phyloP scores from a whole-genome alignment of 495 filamentous ascomycete species.

The Friedmanniomyces simplex region DNA sequence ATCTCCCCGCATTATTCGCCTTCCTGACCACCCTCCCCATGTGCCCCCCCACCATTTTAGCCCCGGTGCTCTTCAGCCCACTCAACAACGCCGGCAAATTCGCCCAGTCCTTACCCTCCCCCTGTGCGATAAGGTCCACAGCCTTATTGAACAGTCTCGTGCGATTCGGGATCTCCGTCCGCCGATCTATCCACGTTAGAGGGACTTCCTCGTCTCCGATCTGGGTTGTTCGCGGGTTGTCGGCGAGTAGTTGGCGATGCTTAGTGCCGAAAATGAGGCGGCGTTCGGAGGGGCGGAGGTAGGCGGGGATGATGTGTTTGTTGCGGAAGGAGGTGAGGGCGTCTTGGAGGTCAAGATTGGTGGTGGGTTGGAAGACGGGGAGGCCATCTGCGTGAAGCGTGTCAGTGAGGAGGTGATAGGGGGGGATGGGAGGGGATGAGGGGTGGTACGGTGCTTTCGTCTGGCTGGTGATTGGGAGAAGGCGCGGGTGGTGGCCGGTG shows the following conservation, averaged over 20 bases:
- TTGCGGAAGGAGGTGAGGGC: constrained; percentile 25
- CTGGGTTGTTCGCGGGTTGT: constrained; percentile 28
- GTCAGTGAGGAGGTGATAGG: not conserved
- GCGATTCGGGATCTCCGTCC: constrained; percentile 25
- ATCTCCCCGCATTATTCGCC: constrained; percentile 18
- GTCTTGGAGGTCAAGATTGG: constrained; percentile 24
- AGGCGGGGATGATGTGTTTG: constrained; percentile 30
- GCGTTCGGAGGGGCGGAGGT: constrained; percentile 26
- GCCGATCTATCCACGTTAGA: constrained; percentile 28
- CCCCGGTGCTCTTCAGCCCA: constrained; percentile 20
- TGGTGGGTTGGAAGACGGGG: constrained; percentile 24
- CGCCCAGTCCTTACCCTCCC: constrained; percentile 25
- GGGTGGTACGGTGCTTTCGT: constrained; percentile 5
- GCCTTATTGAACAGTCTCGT: constrained; percentile 15
- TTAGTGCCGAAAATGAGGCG: constrained; percentile 27
- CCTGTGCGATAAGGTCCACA: constrained; percentile 20
- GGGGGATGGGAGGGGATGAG: not conserved
- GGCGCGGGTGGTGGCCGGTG: not conserved
- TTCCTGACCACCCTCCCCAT: constrained; percentile 26
- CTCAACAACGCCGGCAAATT: constrained; percentile 29
- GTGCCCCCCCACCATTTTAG: constrained; percentile 1
- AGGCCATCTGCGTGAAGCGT: constrained; percentile 15
- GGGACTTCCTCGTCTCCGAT: constrained; percentile 30
- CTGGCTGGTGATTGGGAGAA: constrained; percentile 8
- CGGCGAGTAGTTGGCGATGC: constrained; percentile 19